Base-by-base conservation (phyloP, 345 rosid species). In the Citrus hindsii region DNA sequence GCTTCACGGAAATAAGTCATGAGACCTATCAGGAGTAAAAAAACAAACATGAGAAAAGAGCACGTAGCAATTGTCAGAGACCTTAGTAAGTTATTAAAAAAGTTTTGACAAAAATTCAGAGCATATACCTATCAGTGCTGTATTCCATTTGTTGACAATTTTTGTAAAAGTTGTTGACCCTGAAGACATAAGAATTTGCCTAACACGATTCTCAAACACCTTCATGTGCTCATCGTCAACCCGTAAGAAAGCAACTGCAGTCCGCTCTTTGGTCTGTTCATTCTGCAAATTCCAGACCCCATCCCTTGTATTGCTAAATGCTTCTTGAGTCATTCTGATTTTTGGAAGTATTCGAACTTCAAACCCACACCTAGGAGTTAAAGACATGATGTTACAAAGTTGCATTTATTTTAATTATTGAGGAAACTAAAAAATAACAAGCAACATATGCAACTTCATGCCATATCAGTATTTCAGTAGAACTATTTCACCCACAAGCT, bases 1-100 rank as follows among this genome's bases (percentile, higher is more conserved):
- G 99, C 98, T 87, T 97, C 99, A 22, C 99, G 98, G 88, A 97
- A 97, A 75, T 97, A 97, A 42, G 99, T 97, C 99, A 97, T 97
- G 79, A 97, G 90, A 81, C 99, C 98, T 95, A 74, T 76, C 64
- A 28, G 38, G 28, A 42, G 21, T 22, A 14, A 27, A 58, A 60
- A 71, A 1, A n/a, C n/a, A 55, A 27, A 12, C 32, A 24, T 60
- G 46, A 82, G 76, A 40, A 59, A 62, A 25, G 13, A 60, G 5
- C 28, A 73, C 6, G 37, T 25, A 58, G 32, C 67, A 88, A 46
- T 77, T 4, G 4, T 10, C 14, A 55, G 25, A 60, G 59, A 27
- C 18, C 6, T 4, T 22, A 38, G 33, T 9, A 10, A 58, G 37
- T 14, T 22, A 25, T 14, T 5, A 3, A 7, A 37, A 42, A 46